These are phyloP conservation scores for Fusarium continuum DNA, from an alignment of 2,329 filamentous ascomycete species.

Conservation along the genomic window DNA sequence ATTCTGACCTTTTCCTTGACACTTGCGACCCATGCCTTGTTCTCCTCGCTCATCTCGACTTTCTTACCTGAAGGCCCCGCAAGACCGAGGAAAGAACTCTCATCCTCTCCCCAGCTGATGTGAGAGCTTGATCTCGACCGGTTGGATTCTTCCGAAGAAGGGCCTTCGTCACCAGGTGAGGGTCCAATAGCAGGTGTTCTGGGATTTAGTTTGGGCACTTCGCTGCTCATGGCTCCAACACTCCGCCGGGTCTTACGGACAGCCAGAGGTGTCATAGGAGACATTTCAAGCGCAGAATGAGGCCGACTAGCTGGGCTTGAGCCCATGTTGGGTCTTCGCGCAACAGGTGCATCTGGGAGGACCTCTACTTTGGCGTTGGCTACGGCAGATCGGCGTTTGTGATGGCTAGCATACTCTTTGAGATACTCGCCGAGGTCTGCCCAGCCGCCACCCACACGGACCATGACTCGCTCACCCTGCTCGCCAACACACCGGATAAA, in stretches of 20 bases:
- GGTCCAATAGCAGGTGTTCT: constrained; percentile 55
- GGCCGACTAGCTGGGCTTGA: constrained; percentile 56
- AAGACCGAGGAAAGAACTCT: constrained; percentile 69
- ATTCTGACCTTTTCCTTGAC: constrained; percentile 82
- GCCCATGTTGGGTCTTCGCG: constrained; percentile 45
- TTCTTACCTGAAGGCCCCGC: constrained; percentile 74
- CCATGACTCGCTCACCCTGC: constrained; percentile 92
- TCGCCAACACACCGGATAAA: constrained; percentile 94
- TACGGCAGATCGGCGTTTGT: constrained; percentile 73
- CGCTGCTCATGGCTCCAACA: constrained; percentile 49
- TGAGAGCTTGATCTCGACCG: constrained; percentile 63
- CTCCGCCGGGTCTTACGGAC: constrained; percentile 65
- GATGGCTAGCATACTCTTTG: constrained; percentile 90
- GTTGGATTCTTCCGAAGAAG: constrained; percentile 56
- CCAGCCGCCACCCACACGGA: constrained; percentile 98
- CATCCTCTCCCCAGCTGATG: constrained; percentile 67
- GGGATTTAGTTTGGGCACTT: constrained; percentile 48
- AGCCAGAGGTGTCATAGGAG: constrained; percentile 59
- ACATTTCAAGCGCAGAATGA: constrained; percentile 50
- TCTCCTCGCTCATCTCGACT: constrained; percentile 75
- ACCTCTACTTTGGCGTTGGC: constrained; percentile 66
- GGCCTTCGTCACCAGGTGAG: constrained; percentile 51
- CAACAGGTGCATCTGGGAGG: constrained; percentile 46
- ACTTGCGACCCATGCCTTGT: constrained; percentile 81
- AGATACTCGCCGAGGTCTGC: constrained; percentile 95